These are phyloP conservation scores for Clonostachys byssicola DNA, from an alignment of 2,329 filamentous ascomycete species.

Conservation along the genomic window DNA sequence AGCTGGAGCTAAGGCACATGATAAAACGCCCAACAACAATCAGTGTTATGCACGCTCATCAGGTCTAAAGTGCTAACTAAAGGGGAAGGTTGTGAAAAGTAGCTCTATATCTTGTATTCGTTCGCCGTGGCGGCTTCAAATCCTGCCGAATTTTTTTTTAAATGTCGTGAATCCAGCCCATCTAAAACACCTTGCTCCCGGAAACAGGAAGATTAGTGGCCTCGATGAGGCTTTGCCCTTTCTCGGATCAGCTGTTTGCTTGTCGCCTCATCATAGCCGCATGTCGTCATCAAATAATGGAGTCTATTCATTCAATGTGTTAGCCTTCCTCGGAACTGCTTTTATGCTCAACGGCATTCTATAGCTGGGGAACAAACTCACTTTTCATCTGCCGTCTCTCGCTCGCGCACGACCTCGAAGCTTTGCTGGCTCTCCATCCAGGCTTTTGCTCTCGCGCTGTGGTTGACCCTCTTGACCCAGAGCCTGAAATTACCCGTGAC, in stretches of 20 bases:
- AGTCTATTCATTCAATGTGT: slow-evolving; percentile 30
- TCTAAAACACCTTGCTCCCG: too few relatives aligned
- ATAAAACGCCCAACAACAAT: too few relatives aligned
- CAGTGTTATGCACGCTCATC: too few relatives aligned
- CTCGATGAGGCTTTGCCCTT: slow-evolving; percentile 19
- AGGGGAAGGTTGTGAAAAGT: too few relatives aligned
- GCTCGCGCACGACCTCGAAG: slow-evolving; percentile 68
- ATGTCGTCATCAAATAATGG: slow-evolving; percentile 43
- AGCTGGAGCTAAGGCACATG: too few relatives aligned
- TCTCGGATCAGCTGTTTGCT: slow-evolving; percentile 42
- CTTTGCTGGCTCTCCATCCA: slow-evolving; percentile 73
- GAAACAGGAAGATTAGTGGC: slow-evolving; percentile 2
- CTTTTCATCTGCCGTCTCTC: slow-evolving; percentile 71
- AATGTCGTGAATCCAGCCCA: too few relatives aligned
- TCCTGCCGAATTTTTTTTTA: too few relatives aligned
- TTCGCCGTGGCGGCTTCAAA: too few relatives aligned
- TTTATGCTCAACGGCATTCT: background rate
- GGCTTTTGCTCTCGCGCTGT: slow-evolving; percentile 57
- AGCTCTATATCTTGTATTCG: too few relatives aligned
- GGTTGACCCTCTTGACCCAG: slow-evolving; percentile 76
- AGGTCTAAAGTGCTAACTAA: too few relatives aligned
- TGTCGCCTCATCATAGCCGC: slow-evolving; percentile 50
- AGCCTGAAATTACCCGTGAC: slow-evolving; percentile 84
- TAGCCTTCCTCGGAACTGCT: background rate
- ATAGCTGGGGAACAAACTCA: slow-evolving; percentile 39